A percentile compares a stretch with the other conserved stretches of the same genome.
These are phyloP conservation scores for Mucor mucedo DNA, from an alignment of 371 early-diverging fungal genomes.

Conservation along the genomic window DNA sequence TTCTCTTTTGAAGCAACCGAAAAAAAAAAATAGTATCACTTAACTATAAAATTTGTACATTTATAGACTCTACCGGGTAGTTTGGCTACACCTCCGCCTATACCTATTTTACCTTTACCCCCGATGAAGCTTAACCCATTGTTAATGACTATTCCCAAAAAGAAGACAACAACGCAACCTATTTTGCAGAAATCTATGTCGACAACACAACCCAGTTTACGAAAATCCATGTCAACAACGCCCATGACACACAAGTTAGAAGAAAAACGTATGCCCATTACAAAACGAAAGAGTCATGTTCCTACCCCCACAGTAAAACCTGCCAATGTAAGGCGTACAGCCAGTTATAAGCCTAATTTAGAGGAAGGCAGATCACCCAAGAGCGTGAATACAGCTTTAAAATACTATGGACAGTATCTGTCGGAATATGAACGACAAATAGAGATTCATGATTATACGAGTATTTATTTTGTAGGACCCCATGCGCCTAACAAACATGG, in stretches of 20 bases:
- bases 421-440: constrained; percentile 75
- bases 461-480: constrained; percentile 85
- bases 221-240: constrained; percentile 5
- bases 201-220: constrained; percentile 22
- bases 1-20: background rate
- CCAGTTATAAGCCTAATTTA: background rate
- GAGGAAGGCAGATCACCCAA: constrained; percentile 37
- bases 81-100: constrained; percentile 48
- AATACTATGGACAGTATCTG: constrained; percentile 49
- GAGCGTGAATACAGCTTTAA: constrained; percentile 32
- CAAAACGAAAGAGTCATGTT: constrained; percentile 11
- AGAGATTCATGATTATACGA: constrained; percentile 77
- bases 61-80: constrained; percentile 53
- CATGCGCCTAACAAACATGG: constrained; percentile 54
- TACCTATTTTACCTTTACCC: constrained; percentile 46
- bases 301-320: background rate
- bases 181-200: background rate
- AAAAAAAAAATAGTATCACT: background rate
- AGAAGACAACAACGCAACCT: background rate
- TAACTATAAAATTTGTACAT: background rate
- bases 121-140: constrained; percentile 56
- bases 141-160: constrained; percentile 30
- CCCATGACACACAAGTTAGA: background rate
- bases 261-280: background rate
- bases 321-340: constrained; percentile 1